These are phyloP conservation scores for Lichenothelia convexa DNA, from an alignment of 495 filamentous ascomycete genomes.

Conservation along the genomic window DNA sequence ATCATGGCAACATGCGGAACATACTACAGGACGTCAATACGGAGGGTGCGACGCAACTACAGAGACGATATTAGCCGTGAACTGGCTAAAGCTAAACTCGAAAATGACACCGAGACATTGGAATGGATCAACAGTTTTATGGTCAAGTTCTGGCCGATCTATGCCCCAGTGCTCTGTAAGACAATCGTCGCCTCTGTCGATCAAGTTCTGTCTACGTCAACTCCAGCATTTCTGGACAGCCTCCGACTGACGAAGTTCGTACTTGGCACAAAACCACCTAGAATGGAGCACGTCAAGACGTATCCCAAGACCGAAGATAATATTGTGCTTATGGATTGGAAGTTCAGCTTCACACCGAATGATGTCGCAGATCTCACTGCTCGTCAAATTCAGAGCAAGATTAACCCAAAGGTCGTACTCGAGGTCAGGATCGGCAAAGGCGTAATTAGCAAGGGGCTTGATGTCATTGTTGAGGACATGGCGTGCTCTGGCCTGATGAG, in stretches of 20 bases:
- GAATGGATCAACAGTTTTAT: constrained; percentile 99
- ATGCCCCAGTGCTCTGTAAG: constrained; percentile 77
- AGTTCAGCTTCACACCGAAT: constrained; percentile 96
- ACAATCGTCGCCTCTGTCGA: constrained; percentile 87
- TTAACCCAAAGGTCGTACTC: constrained; percentile 91
- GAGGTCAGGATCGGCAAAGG: constrained; percentile 89
- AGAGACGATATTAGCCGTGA: constrained; percentile 89
- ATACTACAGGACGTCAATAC: constrained; percentile 91
- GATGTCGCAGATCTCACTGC: constrained; percentile 81
- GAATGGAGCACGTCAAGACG: constrained; percentile 93
- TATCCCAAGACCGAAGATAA: constrained; percentile 94
- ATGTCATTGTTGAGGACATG: constrained; percentile 97
- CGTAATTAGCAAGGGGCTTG: constrained; percentile 85
- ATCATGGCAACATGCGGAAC: constrained; percentile 83
- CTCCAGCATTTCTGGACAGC: constrained; percentile 84
- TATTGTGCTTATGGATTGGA: constrained; percentile 97
- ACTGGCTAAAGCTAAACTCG: constrained; percentile 71
- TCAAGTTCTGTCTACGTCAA: constrained; percentile 79
- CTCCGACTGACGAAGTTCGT: constrained; percentile 80
- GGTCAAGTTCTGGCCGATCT: constrained; percentile 98
- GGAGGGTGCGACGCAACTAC: constrained; percentile 86
- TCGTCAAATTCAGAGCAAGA: constrained; percentile 76
- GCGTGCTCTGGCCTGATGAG: constrained; percentile 87
- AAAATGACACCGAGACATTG: constrained; percentile 81
- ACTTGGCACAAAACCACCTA: constrained; percentile 82